A percentile compares a stretch with the other conserved stretches of the same genome.
Conservation (phyloP, 1,284 basidiomycete genomes). For the Apiotrichum sp. region DNA sequence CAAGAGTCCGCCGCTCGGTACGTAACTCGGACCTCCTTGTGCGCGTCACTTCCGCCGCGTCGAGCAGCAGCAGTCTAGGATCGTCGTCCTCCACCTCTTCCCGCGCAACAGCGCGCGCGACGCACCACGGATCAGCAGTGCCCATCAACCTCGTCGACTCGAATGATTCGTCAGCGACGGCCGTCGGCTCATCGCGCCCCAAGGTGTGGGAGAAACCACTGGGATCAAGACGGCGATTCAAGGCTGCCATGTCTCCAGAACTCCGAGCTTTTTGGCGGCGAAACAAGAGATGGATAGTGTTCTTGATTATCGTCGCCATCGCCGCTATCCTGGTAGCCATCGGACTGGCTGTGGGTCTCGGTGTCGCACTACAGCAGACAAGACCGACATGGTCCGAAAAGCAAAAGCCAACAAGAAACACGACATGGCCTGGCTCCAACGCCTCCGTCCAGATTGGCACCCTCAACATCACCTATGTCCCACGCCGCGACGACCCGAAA, state of each 20-base stretch:
- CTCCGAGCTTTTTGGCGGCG: conserved; percentile 24
- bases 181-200: neutral
- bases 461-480: conserved; percentile 32
- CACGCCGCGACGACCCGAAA: conserved; percentile 34
- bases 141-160: neutral
- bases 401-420: neutral
- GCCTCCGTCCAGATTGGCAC: conserved; percentile 4
- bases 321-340: conserved; percentile 30
- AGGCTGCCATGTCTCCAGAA: conserved; percentile 4
- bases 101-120: neutral
- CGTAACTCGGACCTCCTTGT: neutral
- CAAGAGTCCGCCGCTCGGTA: neutral
- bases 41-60: neutral
- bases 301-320: conserved; percentile 15
- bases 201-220: conserved; percentile 29
- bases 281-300: conserved; percentile 31
- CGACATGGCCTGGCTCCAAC: neutral
- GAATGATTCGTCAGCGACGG: neutral
- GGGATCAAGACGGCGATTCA: neutral
- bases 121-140: conserved; percentile 8
- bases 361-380: neutral
- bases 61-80: neutral
- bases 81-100: neutral
- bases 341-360: conserved; percentile 32
- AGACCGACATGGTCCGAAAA: neutral